Base-by-base conservation (phyloP, 2,329 filamentous ascomycete genomes). In the Seiridium unicorne region DNA sequence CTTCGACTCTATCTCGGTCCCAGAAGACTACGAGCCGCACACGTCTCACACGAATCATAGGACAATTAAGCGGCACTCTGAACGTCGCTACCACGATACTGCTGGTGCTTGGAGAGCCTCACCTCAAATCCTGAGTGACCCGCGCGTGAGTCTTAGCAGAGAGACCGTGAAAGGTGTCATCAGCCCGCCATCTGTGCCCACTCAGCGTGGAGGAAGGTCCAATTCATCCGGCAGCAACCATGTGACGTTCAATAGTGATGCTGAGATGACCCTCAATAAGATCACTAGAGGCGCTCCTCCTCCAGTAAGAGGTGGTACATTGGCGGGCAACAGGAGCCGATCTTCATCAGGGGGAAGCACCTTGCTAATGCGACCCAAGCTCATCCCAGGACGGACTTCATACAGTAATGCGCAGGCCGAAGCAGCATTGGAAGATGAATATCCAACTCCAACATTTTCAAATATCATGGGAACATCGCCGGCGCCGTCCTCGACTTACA, bases 51-150 rank as follows among this genome's bases (percentile, higher is more conserved):
- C 69, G 5, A 66, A 69, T 8, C 79, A 82, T 64, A 71, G 79
- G 10, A 79, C 77, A 1, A 72, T 80, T 42, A 75, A 70, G 61
- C 72, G 71, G 57, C 70, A 74, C 38, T 70, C 77, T 54, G 69
- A 68, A 26, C 71, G 73, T 48, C 74, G 77, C 13, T 80, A 82
- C 55, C 75, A 72, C 53, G 78, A 81, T 59, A 74, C 71, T 10
- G 76, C 74, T 9, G 79, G 80, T 4, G 71, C 80, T 3, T 82
- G 76, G 75, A 73, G 81, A 61, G 75, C 78, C 4, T 65, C 73
- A 2, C 64, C 68, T 26, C 71, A 66, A 34, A 72, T 70, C 7
- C 61, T 75, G 8, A 72, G 74, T 57, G 78, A 80, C 59, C 76
- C 78, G 0, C 72, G 76, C 2, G 73, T 77, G 32, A 78, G 75